Conservation (phyloP, 192 early-diverging fungal genomes). For the Podila minutissima region DNA sequence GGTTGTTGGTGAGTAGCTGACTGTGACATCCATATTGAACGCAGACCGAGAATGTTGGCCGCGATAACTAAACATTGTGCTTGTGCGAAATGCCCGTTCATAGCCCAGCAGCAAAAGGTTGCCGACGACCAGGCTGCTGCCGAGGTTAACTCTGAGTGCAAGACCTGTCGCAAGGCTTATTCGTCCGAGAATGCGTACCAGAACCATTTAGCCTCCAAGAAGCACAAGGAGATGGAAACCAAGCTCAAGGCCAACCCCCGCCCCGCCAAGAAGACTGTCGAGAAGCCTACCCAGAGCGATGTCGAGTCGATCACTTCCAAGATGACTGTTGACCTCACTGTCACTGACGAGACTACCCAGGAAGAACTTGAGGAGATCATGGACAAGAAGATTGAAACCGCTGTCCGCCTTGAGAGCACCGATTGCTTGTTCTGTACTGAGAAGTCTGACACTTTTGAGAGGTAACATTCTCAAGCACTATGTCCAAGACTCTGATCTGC, state of each 20-base stretch:
- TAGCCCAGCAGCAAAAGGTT: conserved; percentile 45
- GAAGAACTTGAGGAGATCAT: conserved; percentile 75
- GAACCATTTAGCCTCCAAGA: conserved; percentile 94
- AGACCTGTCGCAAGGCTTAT: conserved; percentile 72
- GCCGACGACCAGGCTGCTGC: conserved; percentile 39
- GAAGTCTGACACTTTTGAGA: conserved; percentile 68
- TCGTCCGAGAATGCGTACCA: conserved; percentile 85
- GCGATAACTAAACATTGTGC: too few relatives aligned
- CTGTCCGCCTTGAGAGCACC: conserved; percentile 68
- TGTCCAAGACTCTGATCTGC: too few relatives aligned
- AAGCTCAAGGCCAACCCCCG: conserved; percentile 51
- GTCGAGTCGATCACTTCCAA: conserved; percentile 44
- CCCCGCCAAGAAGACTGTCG: conserved; percentile 3
- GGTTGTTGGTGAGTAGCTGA: conserved; percentile 58
- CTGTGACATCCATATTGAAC: too few relatives aligned
- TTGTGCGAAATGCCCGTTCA: background rate
- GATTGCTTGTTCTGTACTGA: conserved; percentile 97
- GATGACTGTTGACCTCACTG: conserved; percentile 42
- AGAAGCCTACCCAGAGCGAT: conserved; percentile 41
- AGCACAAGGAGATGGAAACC: conserved; percentile 87
- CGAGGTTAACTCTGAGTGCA: conserved; percentile 56
- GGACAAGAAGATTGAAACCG: conserved; percentile 82
- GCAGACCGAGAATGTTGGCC: too few relatives aligned
- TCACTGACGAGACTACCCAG: conserved; percentile 63
- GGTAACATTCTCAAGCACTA: conserved; percentile 1